Percentiles rank a stretch among this genome's conserved stretches.
Evolutionary conservation across 139 green algal species (phyloP).

Genomic region (Closterium sp.): DNA sequence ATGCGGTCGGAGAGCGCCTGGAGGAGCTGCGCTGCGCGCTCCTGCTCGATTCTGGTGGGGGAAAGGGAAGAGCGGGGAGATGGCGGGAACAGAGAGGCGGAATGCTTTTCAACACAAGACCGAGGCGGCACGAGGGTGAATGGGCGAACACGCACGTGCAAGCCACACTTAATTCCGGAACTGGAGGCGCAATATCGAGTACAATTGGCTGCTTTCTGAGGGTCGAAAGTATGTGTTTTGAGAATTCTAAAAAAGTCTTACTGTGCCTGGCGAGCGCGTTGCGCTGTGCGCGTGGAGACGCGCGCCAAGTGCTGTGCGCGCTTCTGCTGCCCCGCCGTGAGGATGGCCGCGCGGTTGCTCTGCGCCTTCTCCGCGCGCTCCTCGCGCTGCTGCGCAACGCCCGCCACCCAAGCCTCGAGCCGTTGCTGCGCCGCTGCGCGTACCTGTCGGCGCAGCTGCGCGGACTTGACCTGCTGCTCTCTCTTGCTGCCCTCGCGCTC

Average conservation of each 20-base stretch:
- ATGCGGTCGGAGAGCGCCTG: background rate
- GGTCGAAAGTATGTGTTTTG: no score
- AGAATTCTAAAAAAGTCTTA: background rate
- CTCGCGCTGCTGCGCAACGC: conserved; percentile 3
- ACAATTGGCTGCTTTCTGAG: no score
- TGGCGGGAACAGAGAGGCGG: no score
- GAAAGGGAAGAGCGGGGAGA: background rate
- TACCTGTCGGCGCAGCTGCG: background rate
- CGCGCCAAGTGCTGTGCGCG: conserved; percentile 3
- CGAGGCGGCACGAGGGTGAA: no score
- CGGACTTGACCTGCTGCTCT: background rate
- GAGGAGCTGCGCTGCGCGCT: background rate
- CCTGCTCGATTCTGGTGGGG: background rate
- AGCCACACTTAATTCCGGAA: no score
- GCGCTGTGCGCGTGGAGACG: background rate
- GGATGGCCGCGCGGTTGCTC: background rate
- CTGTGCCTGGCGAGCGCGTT: background rate
- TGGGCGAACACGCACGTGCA: no score
- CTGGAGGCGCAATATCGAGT: no score
- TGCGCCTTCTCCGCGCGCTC: background rate
- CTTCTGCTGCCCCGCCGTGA: conserved; percentile 10
- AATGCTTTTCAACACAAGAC: no score
- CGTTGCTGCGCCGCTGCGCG: background rate
- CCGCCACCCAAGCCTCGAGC: background rate
- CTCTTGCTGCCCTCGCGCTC: background rate